Evolutionary conservation across 2,329 filamentous ascomycete species (phyloP), one percentile per base, ranked within the genome.

Genomic region (Aureobasidium sp.): DNA sequence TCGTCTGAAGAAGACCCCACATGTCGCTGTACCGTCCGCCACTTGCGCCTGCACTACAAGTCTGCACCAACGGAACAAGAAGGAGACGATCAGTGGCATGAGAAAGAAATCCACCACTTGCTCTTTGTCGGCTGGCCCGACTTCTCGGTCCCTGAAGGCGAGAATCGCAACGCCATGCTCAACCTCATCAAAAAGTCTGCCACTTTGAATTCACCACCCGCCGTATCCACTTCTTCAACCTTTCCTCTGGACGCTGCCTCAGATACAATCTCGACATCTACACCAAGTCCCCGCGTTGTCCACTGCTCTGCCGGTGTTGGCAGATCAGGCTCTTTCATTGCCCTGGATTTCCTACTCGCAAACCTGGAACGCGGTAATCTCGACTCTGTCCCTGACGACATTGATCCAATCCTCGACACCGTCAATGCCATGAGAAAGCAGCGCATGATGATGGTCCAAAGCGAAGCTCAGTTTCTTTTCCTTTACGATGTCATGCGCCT

Each of bases 381-480:
- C 54, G 80, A 81, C 47, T 67, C 70, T 61, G 66, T 75, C 9
- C 74, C 77, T 10, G 75, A 79, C 10, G 76, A 79, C 50, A 69
- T 75, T 30, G 92, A 97, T 68, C 82, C 88, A 3, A 82, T 99
- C 44, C 89, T 86, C 66, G 81, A 88, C 21, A 88, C 89, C 0
- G 92, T 99, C 59, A 88, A 96, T 68, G 76, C 78, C 63, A 81
- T 99, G 61, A 84, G 94, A 47, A 85, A 93, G 73, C 94, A 99
- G 78, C 84, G 94, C 21, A 89, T 90, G 78, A 90, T 87, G 75
- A 99, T 99, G 94, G 94, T 99, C 5, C 94, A 97, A 76, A 87
- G 89, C 49, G 89, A 93, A 68, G 73, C 82, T 51, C 94, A 99
- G 73, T 94, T 89, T 69, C 76, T 84, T 41, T 97, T 97, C 72